A percentile compares a stretch with the other conserved stretches of the same genome.
Evolutionary conservation across 2,329 filamentous ascomycete genomes (phyloP).

Genomic region (Fusarium globosum): DNA sequence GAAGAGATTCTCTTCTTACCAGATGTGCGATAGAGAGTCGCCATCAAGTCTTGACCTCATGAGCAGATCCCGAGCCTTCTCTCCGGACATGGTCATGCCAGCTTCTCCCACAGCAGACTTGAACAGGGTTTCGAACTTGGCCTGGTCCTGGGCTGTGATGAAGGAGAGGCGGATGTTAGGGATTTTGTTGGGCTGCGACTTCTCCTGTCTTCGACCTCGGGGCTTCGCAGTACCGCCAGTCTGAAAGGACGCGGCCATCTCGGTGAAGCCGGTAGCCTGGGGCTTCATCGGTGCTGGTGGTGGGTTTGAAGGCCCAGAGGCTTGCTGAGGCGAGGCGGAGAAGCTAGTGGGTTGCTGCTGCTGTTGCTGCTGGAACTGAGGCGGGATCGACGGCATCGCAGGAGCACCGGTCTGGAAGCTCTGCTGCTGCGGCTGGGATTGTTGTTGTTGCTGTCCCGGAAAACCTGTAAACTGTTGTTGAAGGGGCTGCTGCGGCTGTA

Average conservation of each 20-base stretch:
- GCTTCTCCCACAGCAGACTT: conserved; percentile 90
- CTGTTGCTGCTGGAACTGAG: conserved; percentile 66
- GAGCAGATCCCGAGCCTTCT: conserved; percentile 90
- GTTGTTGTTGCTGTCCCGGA: conserved; percentile 59
- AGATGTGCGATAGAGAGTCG: conserved; percentile 90
- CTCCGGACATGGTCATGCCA: conserved; percentile 87
- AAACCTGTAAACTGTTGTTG: conserved; percentile 78
- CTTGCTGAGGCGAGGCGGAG: conserved; percentile 61
- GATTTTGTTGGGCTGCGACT: conserved; percentile 75
- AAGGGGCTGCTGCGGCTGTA: conserved; percentile 68
- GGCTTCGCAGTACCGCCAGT: conserved; percentile 59
- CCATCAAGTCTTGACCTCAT: conserved; percentile 89
- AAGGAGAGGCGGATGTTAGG: conserved; percentile 95
- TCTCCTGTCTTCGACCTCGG: conserved; percentile 59
- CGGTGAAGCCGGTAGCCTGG: conserved; percentile 72
- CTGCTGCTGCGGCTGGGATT: conserved; percentile 59
- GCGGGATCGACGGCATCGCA: conserved; percentile 68
- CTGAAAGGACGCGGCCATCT: conserved; percentile 76
- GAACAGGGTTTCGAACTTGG: conserved; percentile 97
- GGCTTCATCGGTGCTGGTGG: conserved; percentile 72
- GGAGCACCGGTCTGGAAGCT: conserved; percentile 70
- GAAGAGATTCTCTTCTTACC: conserved; percentile 65
- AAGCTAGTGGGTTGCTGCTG: conserved; percentile 61
- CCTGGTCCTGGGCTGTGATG: conserved; percentile 93
- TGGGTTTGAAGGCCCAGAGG: conserved; percentile 60